phyloP scores from a whole-genome alignment of 257 asterid genomes.

The Solanum arcanum region DNA sequence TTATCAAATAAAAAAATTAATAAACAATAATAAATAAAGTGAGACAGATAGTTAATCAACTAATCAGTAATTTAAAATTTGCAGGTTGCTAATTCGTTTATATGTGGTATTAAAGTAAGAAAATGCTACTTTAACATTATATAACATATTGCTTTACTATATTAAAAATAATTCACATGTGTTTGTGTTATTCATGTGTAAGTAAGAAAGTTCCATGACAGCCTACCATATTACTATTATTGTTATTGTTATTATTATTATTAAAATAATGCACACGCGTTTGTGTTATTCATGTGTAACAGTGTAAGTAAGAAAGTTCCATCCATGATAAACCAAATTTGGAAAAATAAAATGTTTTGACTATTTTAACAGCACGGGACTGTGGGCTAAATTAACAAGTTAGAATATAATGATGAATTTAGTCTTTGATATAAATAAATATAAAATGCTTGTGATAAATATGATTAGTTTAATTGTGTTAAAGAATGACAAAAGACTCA shows the following conservation, averaged over 20 bases:
- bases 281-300: neutral
- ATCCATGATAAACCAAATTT: neutral
- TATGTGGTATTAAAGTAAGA: neutral
- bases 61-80: neutral
- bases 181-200: neutral
- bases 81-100: neutral
- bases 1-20: neutral
- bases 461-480: neutral
- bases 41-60: accelerated
- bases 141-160: neutral
- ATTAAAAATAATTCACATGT: neutral
- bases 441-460: neutral
- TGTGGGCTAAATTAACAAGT: neutral
- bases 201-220: neutral
- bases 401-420: neutral
- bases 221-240: neutral
- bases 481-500: no score
- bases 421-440: neutral
- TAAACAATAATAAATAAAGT: no score
- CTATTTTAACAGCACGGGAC: neutral
- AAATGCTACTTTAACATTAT: neutral
- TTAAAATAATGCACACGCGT: neutral
- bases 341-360: neutral
- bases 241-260: neutral
- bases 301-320: neutral